phyloP scores from a whole-genome alignment of 2,329 filamentous ascomycete species.

The Penicillium digitatum region DNA sequence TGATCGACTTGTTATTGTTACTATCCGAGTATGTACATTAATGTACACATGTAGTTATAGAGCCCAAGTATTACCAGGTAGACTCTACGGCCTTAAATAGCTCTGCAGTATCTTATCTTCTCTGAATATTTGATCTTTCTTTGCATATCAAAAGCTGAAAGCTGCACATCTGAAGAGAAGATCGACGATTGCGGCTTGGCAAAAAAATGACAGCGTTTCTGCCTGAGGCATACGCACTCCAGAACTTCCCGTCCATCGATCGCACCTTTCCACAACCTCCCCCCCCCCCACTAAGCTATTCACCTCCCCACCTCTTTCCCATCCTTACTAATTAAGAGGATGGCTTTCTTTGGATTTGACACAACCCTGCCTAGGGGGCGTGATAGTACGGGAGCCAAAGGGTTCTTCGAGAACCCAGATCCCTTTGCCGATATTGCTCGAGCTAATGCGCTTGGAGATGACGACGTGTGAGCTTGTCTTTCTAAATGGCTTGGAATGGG shows the following conservation, averaged over 20 bases:
- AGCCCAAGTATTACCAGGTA: neutral
- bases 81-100: neutral
- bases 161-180: slow-evolving; percentile 1
- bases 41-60: neutral
- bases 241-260: slow-evolving; percentile 17
- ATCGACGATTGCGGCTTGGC: slow-evolving; percentile 13
- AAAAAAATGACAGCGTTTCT: neutral
- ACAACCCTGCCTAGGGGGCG: slow-evolving; percentile 61
- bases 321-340: slow-evolving; percentile 18
- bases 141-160: neutral
- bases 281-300: slow-evolving; percentile 17
- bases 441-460: slow-evolving; percentile 53
- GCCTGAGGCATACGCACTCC: slow-evolving; percentile 20
- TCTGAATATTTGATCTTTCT: no score
- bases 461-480: slow-evolving; percentile 56
- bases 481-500: neutral
- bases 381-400: slow-evolving; percentile 61
- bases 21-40: neutral
- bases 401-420: slow-evolving; percentile 75
- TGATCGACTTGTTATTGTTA: neutral
- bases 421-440: slow-evolving; percentile 80
- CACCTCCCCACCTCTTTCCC: slow-evolving; percentile 8
- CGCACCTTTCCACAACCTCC: slow-evolving; percentile 7
- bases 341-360: slow-evolving; percentile 94
- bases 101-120: neutral